Evolutionary conservation across 208 protist species (phyloP).

Genomic region (Leishmania arabica): DNA sequence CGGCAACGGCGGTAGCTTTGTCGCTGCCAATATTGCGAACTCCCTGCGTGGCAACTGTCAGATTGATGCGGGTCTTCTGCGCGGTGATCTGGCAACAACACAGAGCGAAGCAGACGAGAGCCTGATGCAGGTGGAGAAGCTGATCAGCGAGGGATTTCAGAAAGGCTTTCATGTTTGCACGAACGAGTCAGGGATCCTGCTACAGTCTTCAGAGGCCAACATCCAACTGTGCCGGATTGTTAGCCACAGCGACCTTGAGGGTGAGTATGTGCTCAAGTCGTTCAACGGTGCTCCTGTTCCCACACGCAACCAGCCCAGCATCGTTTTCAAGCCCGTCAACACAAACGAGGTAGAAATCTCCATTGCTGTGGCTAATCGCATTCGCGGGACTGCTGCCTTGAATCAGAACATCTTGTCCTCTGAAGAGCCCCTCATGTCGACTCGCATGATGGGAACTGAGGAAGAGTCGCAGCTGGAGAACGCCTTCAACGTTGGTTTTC

Average conservation of each 20-base stretch:
- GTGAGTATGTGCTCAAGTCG: constrained; percentile 65
- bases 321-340: constrained; percentile 39
- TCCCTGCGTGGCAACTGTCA: constrained; percentile 60
- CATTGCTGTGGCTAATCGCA: constrained; percentile 48
- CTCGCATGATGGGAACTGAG: constrained; percentile 44
- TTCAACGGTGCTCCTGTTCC: constrained; percentile 43
- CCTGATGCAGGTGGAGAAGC: constrained; percentile 38
- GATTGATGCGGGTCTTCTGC: constrained; percentile 44
- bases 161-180: constrained; percentile 42
- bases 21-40: constrained; percentile 57
- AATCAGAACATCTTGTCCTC: constrained; percentile 53
- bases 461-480: constrained; percentile 50
- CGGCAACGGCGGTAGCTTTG: constrained; percentile 39
- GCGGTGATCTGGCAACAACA: constrained; percentile 56
- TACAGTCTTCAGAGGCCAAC: constrained; percentile 34
- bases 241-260: constrained; percentile 36
- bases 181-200: constrained; percentile 41
- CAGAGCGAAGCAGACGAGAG: constrained; percentile 33
- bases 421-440: constrained; percentile 54
- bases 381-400: constrained; percentile 42
- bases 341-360: constrained; percentile 35
- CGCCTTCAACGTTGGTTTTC: constrained; percentile 61
- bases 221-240: constrained; percentile 55
- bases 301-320: constrained; percentile 42
- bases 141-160: constrained; percentile 44